Percentiles rank a stretch among this genome's conserved stretches.
Conservation (phyloP, 1,284 basidiomycete species). For the Entoloma clypeatum region DNA sequence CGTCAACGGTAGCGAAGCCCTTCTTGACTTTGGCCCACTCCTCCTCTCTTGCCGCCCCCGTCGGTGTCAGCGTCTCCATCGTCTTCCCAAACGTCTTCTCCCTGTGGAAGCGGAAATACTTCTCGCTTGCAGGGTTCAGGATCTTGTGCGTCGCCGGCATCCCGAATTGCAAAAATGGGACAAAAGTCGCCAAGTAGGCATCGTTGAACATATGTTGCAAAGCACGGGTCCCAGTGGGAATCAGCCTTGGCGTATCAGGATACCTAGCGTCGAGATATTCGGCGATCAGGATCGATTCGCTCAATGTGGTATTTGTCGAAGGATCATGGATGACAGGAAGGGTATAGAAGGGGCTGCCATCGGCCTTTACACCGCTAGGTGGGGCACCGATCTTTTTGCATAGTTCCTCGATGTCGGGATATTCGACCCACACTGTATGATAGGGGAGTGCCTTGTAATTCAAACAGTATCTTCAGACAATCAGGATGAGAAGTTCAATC, state of each 20-base stretch:
- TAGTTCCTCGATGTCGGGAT: constrained; percentile 31
- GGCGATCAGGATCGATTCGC: constrained; percentile 36
- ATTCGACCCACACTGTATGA: constrained; percentile 34
- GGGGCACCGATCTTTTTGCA: constrained; percentile 28
- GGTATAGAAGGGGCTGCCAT: constrained; percentile 30
- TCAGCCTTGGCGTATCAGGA: constrained; percentile 30
- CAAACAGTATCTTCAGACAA: constrained; percentile 23
- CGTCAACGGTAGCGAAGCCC: constrained; percentile 26
- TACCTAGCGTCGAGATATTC: constrained; percentile 40
- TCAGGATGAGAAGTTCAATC: neutral
- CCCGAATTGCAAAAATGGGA: constrained; percentile 20
- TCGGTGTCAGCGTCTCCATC: constrained; percentile 33
- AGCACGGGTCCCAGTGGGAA: constrained; percentile 25
- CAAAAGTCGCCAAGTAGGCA: constrained; percentile 9
- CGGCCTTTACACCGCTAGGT: constrained; percentile 23
- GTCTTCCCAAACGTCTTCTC: constrained; percentile 31
- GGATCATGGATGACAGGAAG: constrained; percentile 30
- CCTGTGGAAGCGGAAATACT: constrained; percentile 36
- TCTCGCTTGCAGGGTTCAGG: constrained; percentile 30
- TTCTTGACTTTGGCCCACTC: constrained; percentile 32
- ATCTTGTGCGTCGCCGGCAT: constrained; percentile 22
- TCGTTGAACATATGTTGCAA: constrained; percentile 18
- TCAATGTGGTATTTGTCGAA: constrained; percentile 26
- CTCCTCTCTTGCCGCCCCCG: constrained; percentile 24
- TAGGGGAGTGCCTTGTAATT: constrained; percentile 36